Base-by-base conservation (phyloP, 2,329 filamentous ascomycete genomes). In the Fonsecaea erecta region DNA sequence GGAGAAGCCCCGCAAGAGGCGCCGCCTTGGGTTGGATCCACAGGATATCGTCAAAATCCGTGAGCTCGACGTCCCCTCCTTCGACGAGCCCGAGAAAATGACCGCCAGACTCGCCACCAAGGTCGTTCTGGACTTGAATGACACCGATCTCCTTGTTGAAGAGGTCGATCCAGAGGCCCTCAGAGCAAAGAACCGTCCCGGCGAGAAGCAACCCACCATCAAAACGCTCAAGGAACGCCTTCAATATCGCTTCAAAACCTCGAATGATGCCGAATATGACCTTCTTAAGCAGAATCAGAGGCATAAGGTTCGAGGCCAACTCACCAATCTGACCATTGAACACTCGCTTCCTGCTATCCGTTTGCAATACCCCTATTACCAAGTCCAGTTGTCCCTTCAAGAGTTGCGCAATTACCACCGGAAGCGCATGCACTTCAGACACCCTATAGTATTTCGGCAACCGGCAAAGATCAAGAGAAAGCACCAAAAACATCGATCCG, bases 261-360 rank as follows among this genome's bases (percentile, higher is more conserved):
- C 93, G 32, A 98, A 98, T 69, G 95, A 99, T 74, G 90, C 95
- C 65, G 93, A 93, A 1, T 99, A 99, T 76, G 93, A 98, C 74
- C 87, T 93, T 66, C 85, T 99, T 52, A 98, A 98, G 78, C 93
- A 97, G 77, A 98, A 97, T 74, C 93, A 96, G 74, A 92, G 96
- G 79, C 93, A 92, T 83, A 98, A 97, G 78, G 91, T 99, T 67
- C 88, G 95, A 71, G 95, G 93, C 59, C 96, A 92, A 1, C 86
- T 99, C 66, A 92, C 93, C 52, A 94, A 93, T 74, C 87, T 97
- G 68, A 88, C 90, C n/a, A 89, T 99, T 48, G 95, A 99, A 76
- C 95, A 99, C 79, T 93, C 91, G 77, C 84, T 97, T 82, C 94
- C 95, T 16, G 95, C 95, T 11, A 83, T 94, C 73, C 93, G 94